Percentiles rank a stretch among this genome's conserved stretches.
Conservation (phyloP, 495 filamentous ascomycete genomes). For the Friedmanniomyces endolithicus region DNA sequence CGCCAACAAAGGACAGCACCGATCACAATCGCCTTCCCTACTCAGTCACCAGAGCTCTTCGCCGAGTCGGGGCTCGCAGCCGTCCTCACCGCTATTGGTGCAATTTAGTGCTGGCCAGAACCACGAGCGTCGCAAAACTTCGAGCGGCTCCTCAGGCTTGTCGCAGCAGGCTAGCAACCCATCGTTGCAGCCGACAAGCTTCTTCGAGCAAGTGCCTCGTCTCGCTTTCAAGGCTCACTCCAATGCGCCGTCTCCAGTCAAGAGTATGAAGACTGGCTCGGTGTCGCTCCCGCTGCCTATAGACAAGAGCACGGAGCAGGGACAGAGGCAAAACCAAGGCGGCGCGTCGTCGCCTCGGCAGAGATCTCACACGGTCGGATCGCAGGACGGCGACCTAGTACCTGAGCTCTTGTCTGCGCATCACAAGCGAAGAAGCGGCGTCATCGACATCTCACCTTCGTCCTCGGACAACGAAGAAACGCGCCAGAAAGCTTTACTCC, state of each 20-base stretch:
- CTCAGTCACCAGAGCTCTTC: constrained; percentile 70
- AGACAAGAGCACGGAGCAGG: neutral
- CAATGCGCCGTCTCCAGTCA: constrained; percentile 50
- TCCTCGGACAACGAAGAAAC: constrained; percentile 96
- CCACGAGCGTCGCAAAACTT: constrained; percentile 63
- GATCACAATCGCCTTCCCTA: constrained; percentile 75
- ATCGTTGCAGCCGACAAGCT: constrained; percentile 59
- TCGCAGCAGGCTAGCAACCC: constrained; percentile 59
- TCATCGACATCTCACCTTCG: constrained; percentile 92
- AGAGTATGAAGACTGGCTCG: constrained; percentile 43
- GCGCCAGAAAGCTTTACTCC: constrained; percentile 78
- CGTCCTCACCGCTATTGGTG: constrained; percentile 84
- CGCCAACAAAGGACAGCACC: constrained; percentile 56
- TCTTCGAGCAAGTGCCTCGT: constrained; percentile 54
- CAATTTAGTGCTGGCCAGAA: constrained; percentile 78
- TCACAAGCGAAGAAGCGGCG: constrained; percentile 82
- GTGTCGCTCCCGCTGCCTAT: constrained; percentile 3
- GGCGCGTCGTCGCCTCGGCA: constrained; percentile 46
- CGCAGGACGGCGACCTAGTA: constrained; percentile 74
- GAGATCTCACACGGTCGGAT: constrained; percentile 85
- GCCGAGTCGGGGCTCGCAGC: constrained; percentile 76
- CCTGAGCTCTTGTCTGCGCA: constrained; percentile 61
- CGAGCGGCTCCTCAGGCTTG: constrained; percentile 71
- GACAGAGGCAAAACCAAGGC: constrained; percentile 6
- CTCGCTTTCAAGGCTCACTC: constrained; percentile 23